Evolutionary conservation across 139 green algal genomes (phyloP), one percentile per base, ranked within the genome.

Genomic region (Tetraselmis striata): DNA sequence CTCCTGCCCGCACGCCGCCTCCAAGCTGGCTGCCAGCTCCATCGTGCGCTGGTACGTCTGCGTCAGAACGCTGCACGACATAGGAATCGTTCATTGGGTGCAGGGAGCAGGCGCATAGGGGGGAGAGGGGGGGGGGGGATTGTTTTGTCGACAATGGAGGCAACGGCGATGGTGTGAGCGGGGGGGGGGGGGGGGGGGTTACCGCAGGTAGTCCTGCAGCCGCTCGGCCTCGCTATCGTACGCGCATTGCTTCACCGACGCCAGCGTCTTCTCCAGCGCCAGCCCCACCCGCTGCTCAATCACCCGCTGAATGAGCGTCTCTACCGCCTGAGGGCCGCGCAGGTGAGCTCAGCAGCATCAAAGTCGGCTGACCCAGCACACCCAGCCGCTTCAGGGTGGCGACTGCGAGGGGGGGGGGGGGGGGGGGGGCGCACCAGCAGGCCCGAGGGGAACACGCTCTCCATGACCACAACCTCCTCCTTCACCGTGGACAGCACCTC

Each of bases 271-370:
- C 45, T 67, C 45, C 45, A 67, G 45, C 11, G 45, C 45, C 11
- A 67, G 45, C 11, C 45, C 82, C n/a, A 92, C 84, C 22, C 86
- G 84, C 67, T 95, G 86, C 83, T 94, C 91, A 84, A 93, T 90
- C 29, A 95, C 77, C 22, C 90, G 85, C 79, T 87, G 83, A 24
- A 93, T 31, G 25, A 92, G 85, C 31, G 84, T 32, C 1, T 82
- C 79, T 45, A 93, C 76, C 29, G 88, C 87, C 28, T 78, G 74
- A 75, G 24, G 30, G n/a, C n/a, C n/a, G n/a, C n/a, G n/a, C n/a
- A n/a, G n/a, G n/a, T n/a, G n/a, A n/a, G 11, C 45, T 25, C 45
- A 67, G 18, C 45, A 67, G 45, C 5, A 67, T 67, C 18, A 18
- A 5, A 67, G 45, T 67, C 45, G 18, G 45, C 45, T 67, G 5